phyloP scores from a whole-genome alignment of 306 rosid genomes.

The Prunus davidiana region DNA sequence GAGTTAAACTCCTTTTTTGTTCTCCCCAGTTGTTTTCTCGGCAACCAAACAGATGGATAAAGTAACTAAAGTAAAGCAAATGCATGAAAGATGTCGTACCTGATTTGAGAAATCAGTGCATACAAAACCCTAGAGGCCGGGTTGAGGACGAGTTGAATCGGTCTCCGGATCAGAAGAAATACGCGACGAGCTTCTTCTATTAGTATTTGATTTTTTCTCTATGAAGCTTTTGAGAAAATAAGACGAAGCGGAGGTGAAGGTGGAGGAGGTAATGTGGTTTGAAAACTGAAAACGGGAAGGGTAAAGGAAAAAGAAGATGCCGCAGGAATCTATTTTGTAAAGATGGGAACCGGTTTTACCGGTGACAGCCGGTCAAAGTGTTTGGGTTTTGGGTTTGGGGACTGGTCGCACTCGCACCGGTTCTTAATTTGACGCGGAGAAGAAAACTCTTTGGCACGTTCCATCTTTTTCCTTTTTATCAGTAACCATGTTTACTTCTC shows the following conservation, averaged over 20 bases:
- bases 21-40: not conserved
- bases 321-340: not conserved
- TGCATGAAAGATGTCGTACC: slow-evolving; percentile 25
- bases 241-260: not conserved
- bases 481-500: no score
- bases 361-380: slow-evolving; percentile 35
- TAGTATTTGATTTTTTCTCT: no score
- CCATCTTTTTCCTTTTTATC: no score
- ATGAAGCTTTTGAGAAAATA: not conserved
- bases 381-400: not conserved
- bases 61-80: not conserved
- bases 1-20: slow-evolving; percentile 1
- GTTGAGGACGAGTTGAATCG: slow-evolving; percentile 30
- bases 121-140: slow-evolving; percentile 32
- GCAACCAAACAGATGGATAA: not conserved
- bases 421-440: slow-evolving; percentile 22
- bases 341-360: slow-evolving; percentile 26
- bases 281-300: not conserved
- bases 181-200: not conserved
- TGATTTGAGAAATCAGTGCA: not conserved
- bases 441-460: slow-evolving; percentile 8
- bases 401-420: not conserved
- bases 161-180: slow-evolving; percentile 18
- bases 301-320: not conserved
- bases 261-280: not conserved